These are phyloP conservation scores for Stellera chamaejasme DNA, from an alignment of 345 rosid genomes.

Conservation along the genomic window DNA sequence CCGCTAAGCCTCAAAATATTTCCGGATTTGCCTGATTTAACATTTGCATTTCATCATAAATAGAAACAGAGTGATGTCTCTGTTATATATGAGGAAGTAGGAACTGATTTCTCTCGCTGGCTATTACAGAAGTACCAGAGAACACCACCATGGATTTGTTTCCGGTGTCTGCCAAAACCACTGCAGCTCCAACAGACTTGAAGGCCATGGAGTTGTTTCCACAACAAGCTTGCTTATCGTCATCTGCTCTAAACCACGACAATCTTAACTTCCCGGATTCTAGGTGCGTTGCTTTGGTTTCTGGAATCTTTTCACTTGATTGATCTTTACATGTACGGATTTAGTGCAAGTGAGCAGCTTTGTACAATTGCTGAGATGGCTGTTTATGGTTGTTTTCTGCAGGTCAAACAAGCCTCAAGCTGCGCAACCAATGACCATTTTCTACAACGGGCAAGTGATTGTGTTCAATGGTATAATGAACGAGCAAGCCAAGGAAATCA, in stretches of 20 bases:
- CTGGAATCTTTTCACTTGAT: no score
- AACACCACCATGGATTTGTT: conserved; percentile 53
- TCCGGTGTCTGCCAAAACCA: conserved; percentile 20
- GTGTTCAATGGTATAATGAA: conserved; percentile 68
- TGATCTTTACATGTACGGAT: no score
- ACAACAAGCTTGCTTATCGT: conserved; percentile 33
- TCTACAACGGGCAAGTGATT: conserved; percentile 72
- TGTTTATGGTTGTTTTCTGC: conserved; percentile 12
- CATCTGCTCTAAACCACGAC: conserved; percentile 31
- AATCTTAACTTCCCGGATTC: conserved; percentile 21
- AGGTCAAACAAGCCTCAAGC: conserved; percentile 17
- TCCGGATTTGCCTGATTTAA: no score
- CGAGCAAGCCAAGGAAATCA: conserved; percentile 73
- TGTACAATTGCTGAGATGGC: conserved; percentile 3
- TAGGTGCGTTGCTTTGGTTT: conserved; percentile 22
- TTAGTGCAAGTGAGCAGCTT: no score
- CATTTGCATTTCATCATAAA: conserved; percentile 7
- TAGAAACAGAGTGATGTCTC: neutral
- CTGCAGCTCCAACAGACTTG: conserved; percentile 11
- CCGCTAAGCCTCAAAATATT: no score
- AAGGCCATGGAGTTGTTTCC: conserved; percentile 63
- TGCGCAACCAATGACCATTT: conserved; percentile 65
- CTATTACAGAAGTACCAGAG: conserved; percentile 26
- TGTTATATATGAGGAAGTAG: neutral
- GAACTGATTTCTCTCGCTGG: conserved; percentile 13